Base-by-base conservation (phyloP, 2,329 filamentous ascomycete genomes). In the Drechslerella coelobrocha region DNA sequence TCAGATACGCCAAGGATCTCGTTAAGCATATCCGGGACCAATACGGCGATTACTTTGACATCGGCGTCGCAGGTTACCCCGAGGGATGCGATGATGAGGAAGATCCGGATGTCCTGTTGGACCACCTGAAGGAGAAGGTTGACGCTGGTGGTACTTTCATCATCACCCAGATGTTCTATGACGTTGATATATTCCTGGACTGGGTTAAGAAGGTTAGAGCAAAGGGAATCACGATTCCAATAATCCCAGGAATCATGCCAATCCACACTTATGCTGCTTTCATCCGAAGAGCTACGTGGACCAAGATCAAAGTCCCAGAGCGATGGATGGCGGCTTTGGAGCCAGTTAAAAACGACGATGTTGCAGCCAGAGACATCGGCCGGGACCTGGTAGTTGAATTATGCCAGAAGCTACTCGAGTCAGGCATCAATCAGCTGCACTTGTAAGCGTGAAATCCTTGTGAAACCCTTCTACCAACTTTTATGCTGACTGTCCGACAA, bases 161-260 rank as follows among this genome's bases (percentile, higher is more conserved):
- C 73, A 90, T 99, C 59, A 97, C 94, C 0, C 94, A 99, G 81
- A 99, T 99, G 94, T 97, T 97, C 81, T 99, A 99, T 82, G 93
- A 99, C 77, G 92, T 87, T 53, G 93, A 99, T 77, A 93, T 94
- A 78, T 99, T 99, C 80, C 81, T 97, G 59, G 85, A 88, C 57
- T 99, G 94, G 94, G 89, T 95, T 37, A 83, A 85, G 75, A 94
- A 90, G 78, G 92, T 93, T 68, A 89, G 92, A 53, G 91, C 88
- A 56, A 88, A 86, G 76, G 94, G 94, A 51, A 93, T 99, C 77
- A 88, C 82, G 24, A 83, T 94, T 29, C 90, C 90, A 14, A 94
- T 96, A 74, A 85, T 95, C 52, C 89, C 90, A 1, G 92, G 91
- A 23, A 93, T 93, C 77, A 93, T 95, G 89, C 91, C 91, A 0